These are phyloP conservation scores for Trametes sp. DNA, from an alignment of 1,284 basidiomycete species.

Conservation along the genomic window DNA sequence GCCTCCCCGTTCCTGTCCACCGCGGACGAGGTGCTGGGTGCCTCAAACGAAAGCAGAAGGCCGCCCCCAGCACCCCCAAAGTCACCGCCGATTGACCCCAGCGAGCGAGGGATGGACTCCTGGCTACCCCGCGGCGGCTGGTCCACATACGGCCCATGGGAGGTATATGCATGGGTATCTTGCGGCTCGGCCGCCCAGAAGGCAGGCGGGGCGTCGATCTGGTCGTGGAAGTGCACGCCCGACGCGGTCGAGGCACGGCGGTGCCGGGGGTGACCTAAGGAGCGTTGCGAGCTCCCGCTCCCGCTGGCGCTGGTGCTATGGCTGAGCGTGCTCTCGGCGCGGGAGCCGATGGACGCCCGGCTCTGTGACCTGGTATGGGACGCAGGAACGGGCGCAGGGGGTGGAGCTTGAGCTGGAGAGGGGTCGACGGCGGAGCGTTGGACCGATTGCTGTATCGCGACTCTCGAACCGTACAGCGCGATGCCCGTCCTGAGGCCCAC, in stretches of 20 bases:
- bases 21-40: slow-evolving; percentile 29
- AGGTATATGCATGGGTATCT: slow-evolving; percentile 22
- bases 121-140: slow-evolving; percentile 21
- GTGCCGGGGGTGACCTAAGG: slow-evolving; percentile 12
- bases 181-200: slow-evolving; percentile 16
- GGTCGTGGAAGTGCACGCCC: slow-evolving; percentile 5
- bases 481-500: slow-evolving; percentile 32
- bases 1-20: slow-evolving; percentile 32
- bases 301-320: slow-evolving; percentile 5
- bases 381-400: slow-evolving; percentile 16
- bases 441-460: slow-evolving; percentile 21
- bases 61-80: slow-evolving; percentile 19
- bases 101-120: slow-evolving; percentile 29
- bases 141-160: slow-evolving; percentile 17
- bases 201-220: background rate
- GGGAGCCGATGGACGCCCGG: slow-evolving; percentile 20
- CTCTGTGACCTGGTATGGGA: slow-evolving; percentile 21
- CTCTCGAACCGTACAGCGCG: slow-evolving; percentile 30
- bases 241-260: slow-evolving; percentile 23
- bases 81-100: slow-evolving; percentile 13
- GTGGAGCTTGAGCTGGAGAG: slow-evolving; percentile 2
- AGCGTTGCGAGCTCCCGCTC: slow-evolving; percentile 17
- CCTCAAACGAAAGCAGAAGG: slow-evolving; percentile 28
- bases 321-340: slow-evolving; percentile 23
- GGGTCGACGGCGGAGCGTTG: slow-evolving; percentile 2